phyloP scores from a whole-genome alignment of 495 filamentous ascomycete species.

The Monascus purpureus region DNA sequence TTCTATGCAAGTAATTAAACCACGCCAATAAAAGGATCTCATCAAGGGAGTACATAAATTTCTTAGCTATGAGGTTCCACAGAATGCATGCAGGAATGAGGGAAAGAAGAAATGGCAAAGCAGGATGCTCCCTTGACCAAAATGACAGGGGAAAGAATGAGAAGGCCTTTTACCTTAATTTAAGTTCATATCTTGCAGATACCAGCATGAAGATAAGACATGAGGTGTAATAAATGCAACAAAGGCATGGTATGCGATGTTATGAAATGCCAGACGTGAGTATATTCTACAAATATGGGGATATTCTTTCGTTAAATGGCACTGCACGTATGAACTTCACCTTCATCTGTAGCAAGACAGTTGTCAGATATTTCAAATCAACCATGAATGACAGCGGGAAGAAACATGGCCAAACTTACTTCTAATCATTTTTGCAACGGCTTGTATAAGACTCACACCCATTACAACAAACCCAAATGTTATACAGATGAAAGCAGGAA shows the following conservation, averaged over 20 bases:
- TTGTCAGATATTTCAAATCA: slow-evolving; percentile 1
- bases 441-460: slow-evolving; percentile 67
- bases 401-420: slow-evolving; percentile 15
- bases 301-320: slow-evolving; percentile 5
- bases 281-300: background rate
- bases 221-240: background rate
- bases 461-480: slow-evolving; percentile 74
- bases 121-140: background rate
- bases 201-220: background rate
- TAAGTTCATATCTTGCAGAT: background rate
- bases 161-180: background rate
- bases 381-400: background rate
- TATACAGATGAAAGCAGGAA: slow-evolving; percentile 51
- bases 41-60: too few species aligned
- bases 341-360: slow-evolving; percentile 14
- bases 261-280: background rate
- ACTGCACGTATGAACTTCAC: slow-evolving; percentile 15
- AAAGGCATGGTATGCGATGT: too few species aligned
- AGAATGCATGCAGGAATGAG: too few species aligned
- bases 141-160: background rate
- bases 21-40: too few species aligned
- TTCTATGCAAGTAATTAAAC: too few species aligned
- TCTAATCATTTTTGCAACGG: slow-evolving; percentile 48
- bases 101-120: too few species aligned
- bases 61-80: too few species aligned